These are phyloP conservation scores for Talaromyces albobiverticillius DNA, from an alignment of 2,329 filamentous ascomycete species.

Conservation along the genomic window DNA sequence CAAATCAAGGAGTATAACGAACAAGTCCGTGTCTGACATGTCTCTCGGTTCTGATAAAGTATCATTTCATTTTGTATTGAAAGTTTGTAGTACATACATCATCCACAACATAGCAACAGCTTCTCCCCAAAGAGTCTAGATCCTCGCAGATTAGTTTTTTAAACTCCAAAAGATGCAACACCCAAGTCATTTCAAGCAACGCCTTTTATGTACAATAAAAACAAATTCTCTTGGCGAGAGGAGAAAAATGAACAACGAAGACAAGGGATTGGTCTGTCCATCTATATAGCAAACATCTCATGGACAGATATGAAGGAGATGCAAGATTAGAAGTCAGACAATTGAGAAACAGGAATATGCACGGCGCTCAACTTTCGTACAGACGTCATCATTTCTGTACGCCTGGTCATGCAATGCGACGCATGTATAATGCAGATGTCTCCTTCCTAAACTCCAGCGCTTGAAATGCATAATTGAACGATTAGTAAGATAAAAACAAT, in stretches of 20 bases:
- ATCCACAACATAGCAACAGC: conserved; percentile 5
- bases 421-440: conserved; percentile 13
- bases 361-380: conserved; percentile 12
- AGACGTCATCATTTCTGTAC: conserved; percentile 12
- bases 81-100: conserved; percentile 8
- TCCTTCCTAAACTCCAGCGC: conserved; percentile 13
- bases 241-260: conserved; percentile 9
- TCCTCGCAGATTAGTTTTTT: conserved; percentile 5
- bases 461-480: conserved; percentile 15
- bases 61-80: conserved; percentile 7
- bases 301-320: conserved; percentile 2
- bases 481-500: conserved; percentile 3
- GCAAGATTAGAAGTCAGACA: neutral
- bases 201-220: conserved; percentile 10
- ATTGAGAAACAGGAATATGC: conserved; percentile 1
- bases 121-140: conserved; percentile 4
- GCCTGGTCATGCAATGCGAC: conserved; percentile 16
- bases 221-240: neutral
- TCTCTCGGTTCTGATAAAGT: neutral
- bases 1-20: too few species aligned
- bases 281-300: conserved; percentile 5
- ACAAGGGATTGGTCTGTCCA: neutral
- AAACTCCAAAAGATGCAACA: conserved; percentile 12
- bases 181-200: conserved; percentile 10
- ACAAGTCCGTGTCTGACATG: neutral